phyloP scores from a whole-genome alignment of 345 rosid species.

The Alliaria petiolata region DNA sequence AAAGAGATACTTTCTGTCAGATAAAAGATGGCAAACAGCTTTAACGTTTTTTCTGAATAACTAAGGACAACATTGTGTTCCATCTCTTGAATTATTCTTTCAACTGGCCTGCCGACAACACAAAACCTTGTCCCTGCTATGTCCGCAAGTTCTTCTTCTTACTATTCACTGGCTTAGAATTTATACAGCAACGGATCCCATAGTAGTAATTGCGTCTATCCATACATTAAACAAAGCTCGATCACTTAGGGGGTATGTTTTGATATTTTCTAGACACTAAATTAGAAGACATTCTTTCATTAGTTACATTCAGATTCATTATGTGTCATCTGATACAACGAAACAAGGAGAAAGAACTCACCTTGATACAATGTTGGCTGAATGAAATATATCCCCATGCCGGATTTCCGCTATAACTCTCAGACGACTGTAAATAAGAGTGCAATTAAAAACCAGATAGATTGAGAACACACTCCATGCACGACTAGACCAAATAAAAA shows the following conservation, averaged over 20 bases:
- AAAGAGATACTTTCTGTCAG: background rate
- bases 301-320: background rate
- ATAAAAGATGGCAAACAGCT: background rate
- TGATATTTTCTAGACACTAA: background rate
- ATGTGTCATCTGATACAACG: conserved; percentile 2
- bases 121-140: conserved; percentile 12
- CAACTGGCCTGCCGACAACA: background rate
- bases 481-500: background rate
- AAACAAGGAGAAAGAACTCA: conserved; percentile 32
- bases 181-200: conserved; percentile 20
- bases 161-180: conserved; percentile 16
- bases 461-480: background rate
- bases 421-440: conserved; percentile 57
- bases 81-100: background rate
- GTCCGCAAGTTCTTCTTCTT: conserved; percentile 11
- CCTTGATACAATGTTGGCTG: conserved; percentile 99
- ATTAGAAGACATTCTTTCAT: background rate
- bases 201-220: conserved; percentile 17
- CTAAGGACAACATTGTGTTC: background rate
- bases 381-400: conserved; percentile 94
- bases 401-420: conserved; percentile 94
- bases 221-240: conserved; percentile 18
- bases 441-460: conserved; percentile 12
- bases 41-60: background rate
- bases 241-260: background rate